Conservation (phyloP, 2,329 filamentous ascomycete species). For the Cordyceps cateniannulata region DNA sequence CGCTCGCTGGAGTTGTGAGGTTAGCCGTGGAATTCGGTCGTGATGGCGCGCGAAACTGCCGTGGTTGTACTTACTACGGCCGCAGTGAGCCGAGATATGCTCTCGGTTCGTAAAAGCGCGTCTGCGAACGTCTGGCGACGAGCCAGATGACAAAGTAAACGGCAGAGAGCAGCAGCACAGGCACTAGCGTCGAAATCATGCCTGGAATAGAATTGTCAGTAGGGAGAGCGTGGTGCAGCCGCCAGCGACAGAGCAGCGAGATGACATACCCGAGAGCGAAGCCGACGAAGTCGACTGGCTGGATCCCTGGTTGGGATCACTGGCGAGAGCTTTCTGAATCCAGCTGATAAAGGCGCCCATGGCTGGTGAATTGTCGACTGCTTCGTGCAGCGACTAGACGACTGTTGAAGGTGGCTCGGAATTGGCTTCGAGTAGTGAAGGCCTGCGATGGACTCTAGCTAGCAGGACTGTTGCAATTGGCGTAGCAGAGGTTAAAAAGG, state of each 20-base stretch:
- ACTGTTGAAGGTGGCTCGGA: conserved; percentile 8
- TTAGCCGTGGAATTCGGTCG: neutral
- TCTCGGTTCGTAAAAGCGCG: conserved; percentile 50
- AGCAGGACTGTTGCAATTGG: neutral
- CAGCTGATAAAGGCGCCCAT: conserved; percentile 35
- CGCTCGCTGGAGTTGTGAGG: conserved; percentile 39
- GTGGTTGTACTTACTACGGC: conserved; percentile 36
- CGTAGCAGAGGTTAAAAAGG: neutral
- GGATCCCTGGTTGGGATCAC: conserved; percentile 19
- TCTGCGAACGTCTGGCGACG: conserved; percentile 38
- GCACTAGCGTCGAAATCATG: conserved; percentile 46
- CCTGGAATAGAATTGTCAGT: conserved; percentile 18
- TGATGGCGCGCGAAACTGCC: neutral
- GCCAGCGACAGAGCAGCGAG: neutral
- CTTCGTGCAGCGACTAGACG: conserved; percentile 12
- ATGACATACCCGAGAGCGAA: conserved; percentile 29
- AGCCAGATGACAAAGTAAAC: conserved; percentile 48
- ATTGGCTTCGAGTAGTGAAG: neutral
- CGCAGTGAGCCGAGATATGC: conserved; percentile 43
- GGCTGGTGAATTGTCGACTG: conserved; percentile 17
- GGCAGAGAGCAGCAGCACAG: conserved; percentile 41
- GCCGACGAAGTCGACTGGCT: conserved; percentile 22
- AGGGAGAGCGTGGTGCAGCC: neutral
- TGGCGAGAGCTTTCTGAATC: conserved; percentile 27
- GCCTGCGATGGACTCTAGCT: neutral